Conservation (phyloP, 2,329 filamentous ascomycete genomes). For the Spiromastix sp. region DNA sequence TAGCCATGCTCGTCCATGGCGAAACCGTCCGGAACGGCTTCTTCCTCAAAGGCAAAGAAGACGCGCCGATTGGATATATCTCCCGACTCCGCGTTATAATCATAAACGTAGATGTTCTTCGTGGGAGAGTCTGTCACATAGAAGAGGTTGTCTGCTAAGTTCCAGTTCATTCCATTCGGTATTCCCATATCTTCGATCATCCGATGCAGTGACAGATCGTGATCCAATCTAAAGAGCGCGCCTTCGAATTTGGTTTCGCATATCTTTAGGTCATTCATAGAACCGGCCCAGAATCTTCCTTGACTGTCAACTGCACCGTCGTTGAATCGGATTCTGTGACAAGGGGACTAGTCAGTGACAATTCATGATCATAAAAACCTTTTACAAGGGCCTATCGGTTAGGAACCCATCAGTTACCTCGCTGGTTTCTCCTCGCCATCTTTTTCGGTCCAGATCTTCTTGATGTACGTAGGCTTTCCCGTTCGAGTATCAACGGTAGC, state of each 20-base stretch:
- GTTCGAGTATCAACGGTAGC: constrained; percentile 62
- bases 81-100: constrained; percentile 58
- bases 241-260: constrained; percentile 48
- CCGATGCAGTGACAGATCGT: constrained; percentile 48
- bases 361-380: too few species aligned
- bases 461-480: constrained; percentile 46
- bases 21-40: constrained; percentile 67
- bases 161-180: constrained; percentile 80
- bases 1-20: constrained; percentile 74
- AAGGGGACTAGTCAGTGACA: too few species aligned
- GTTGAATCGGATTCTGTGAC: constrained; percentile 54
- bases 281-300: constrained; percentile 75
- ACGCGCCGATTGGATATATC: constrained; percentile 57
- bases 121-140: constrained; percentile 75
- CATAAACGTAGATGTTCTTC: constrained; percentile 60
- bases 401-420: too few species aligned
- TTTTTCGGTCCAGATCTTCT: constrained; percentile 44
- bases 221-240: constrained; percentile 61
- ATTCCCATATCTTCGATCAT: constrained; percentile 60
- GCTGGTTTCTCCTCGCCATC: constrained; percentile 30
- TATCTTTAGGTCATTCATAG: constrained; percentile 71
- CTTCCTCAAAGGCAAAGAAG: constrained; percentile 60
- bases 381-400: too few species aligned
- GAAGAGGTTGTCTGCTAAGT: constrained; percentile 58
- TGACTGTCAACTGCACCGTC: constrained; percentile 72